Base-by-base conservation (phyloP, 2,329 filamentous ascomycete genomes). In the Ophiostoma himal-ulmi region DNA sequence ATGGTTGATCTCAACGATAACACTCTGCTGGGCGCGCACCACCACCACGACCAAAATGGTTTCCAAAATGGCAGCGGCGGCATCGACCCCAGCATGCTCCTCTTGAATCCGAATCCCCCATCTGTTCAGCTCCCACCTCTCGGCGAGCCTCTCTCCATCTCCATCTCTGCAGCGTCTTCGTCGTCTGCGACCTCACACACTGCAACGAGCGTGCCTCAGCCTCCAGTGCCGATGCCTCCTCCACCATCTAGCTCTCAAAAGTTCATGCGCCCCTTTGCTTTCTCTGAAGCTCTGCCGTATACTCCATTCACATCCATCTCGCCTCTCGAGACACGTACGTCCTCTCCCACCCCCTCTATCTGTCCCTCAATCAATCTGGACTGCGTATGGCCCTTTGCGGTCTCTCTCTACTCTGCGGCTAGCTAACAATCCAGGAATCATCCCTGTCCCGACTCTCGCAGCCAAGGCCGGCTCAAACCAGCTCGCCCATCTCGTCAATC, bases 261-360 rank as follows among this genome's bases (percentile, higher is more conserved):
- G 37, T 80, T 79, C 70, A 72, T 72, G 22, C 73, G 83, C 70
- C 83, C 88, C 1, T 88, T 89, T 76, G 86, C 85, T 3, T 85
- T 95, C 14, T 86, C 90, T 70, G 91, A 95, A 77, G 91, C 91
- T 39, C 83, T 95, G 65, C 90, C 91, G n/a, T 94, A 89, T 79
- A 92, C 91, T 68, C 92, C 92, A 34, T 89, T 94, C 77, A 91
- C 89, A 67, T 93, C 91, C 3, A 90, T 94, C 67, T 85, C 92
- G 69, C 91, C 92, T 2, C 92, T 94, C 78, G 87, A 91, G 78
- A 86, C 91, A 74, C 88, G 92, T 93, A 80, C 73, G 83, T 69
- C 67, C 34, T 52, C 22, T 41, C 22, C 5, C 65, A 75, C 44
- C 37, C 30, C n/a, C 57, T 74, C 69, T 48, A 6, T 30, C 22